Conservation (phyloP, 129 eudicot species). For the Lonicera japonica region DNA sequence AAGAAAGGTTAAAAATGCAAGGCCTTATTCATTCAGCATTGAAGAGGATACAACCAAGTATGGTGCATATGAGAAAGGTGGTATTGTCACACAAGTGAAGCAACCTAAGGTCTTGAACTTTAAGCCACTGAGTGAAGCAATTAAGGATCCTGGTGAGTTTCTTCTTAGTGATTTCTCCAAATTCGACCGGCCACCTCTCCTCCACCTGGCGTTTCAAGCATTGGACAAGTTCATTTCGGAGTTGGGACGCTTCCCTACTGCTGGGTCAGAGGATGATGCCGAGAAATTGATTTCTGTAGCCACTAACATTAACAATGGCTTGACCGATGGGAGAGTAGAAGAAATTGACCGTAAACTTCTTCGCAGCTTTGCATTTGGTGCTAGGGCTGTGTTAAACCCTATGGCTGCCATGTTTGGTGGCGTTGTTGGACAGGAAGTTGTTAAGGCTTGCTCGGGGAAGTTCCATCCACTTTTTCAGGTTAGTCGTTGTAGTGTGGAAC, state of each 20-base stretch:
- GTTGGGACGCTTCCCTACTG: slow-evolving; percentile 38
- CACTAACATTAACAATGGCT: slow-evolving; percentile 26
- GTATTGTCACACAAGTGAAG: slow-evolving; percentile 80
- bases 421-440: slow-evolving; percentile 67
- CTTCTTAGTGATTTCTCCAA: slow-evolving; percentile 86
- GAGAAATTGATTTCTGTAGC: slow-evolving; percentile 30
- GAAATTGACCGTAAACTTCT: slow-evolving; percentile 39
- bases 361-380: slow-evolving; percentile 59
- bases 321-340: slow-evolving; percentile 30
- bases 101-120: slow-evolving; percentile 73
- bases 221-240: slow-evolving; percentile 34
- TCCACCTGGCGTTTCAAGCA: slow-evolving; percentile 61
- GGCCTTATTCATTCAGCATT: slow-evolving; percentile 70
- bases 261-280: slow-evolving; percentile 67
- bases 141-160: slow-evolving; percentile 79
- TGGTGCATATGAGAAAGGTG: slow-evolving; percentile 54
- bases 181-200: slow-evolving; percentile 61
- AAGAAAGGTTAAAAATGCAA: slow-evolving; percentile 56
- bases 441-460: slow-evolving; percentile 63
- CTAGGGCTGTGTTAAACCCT: slow-evolving; percentile 86
- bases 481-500: neutral
- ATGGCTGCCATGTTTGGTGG: slow-evolving; percentile 97
- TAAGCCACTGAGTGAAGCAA: slow-evolving; percentile 68
- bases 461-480: slow-evolving; percentile 51
- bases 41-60: slow-evolving; percentile 80